These are phyloP conservation scores for Cymodocea nodosa DNA, from an alignment of 116 monocot genomes.

Conservation along the genomic window DNA sequence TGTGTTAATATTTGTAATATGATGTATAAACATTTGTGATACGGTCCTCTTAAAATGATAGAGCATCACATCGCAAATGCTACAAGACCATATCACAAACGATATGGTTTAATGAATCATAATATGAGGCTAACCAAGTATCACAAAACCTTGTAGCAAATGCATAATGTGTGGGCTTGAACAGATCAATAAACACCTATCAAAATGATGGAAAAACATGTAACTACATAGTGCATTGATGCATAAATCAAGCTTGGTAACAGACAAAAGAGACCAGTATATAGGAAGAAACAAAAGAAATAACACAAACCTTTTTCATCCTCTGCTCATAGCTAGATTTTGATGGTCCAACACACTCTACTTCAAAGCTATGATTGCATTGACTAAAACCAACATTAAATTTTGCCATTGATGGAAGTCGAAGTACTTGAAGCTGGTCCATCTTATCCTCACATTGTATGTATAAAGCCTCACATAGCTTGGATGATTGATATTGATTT, in stretches of 20 bases:
- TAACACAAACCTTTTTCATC: conserved; percentile 62
- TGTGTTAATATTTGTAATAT: too few species aligned
- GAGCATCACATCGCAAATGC: too few species aligned
- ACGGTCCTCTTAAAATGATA: too few species aligned
- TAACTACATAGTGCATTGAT: neutral
- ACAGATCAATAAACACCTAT: neutral
- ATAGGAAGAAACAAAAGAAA: neutral
- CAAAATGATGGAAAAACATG: neutral
- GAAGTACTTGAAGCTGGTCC: conserved; percentile 90
- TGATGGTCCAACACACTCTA: conserved; percentile 83
- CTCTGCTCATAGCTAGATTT: conserved; percentile 59
- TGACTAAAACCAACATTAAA: conserved; percentile 91
- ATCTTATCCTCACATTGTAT: conserved; percentile 90
- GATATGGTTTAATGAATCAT: too few species aligned
- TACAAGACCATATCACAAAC: too few species aligned
- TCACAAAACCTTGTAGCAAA: too few species aligned
- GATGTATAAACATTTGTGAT: too few species aligned
- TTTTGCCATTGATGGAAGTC: conserved; percentile 99
- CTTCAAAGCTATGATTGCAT: conserved; percentile 83
- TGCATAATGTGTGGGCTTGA: too few species aligned
- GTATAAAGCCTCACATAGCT: conserved; percentile 72
- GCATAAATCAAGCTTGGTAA: too few species aligned
- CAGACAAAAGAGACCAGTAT: too few species aligned
- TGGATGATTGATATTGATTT: conserved; percentile 94
- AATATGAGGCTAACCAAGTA: too few species aligned